Percentiles rank a stretch among this genome's conserved stretches.
Conservation (phyloP, 208 protist species). For the Acanthamoeba culbertsoni region DNA sequence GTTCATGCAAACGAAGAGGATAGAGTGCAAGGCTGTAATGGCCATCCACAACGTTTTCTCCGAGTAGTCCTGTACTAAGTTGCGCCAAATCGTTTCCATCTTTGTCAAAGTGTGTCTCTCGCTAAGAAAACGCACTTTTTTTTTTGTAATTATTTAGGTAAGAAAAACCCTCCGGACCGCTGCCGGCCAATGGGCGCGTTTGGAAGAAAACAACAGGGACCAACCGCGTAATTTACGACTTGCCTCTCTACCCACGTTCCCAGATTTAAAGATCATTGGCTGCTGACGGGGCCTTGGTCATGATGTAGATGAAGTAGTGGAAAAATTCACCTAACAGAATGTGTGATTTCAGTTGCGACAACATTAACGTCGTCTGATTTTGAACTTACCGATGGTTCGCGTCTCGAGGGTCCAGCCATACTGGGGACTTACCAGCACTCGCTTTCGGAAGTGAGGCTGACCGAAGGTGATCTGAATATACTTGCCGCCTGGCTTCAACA, state of each 20-base stretch:
- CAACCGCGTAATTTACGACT: background rate
- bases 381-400: background rate
- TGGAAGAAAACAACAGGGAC: background rate
- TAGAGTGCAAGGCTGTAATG: background rate
- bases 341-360: background rate
- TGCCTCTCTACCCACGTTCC: too few relatives aligned
- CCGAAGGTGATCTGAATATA: conserved; percentile 72
- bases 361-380: background rate
- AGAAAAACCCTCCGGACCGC: background rate
- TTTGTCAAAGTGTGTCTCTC: too few relatives aligned
- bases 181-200: background rate
- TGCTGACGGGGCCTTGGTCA: conserved; percentile 26
- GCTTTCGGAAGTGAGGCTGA: conserved; percentile 70
- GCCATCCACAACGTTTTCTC: background rate
- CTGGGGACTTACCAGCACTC: conserved; percentile 39
- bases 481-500: conserved; percentile 55
- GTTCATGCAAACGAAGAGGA: background rate
- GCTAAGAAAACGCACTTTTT: too few relatives aligned
- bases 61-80: background rate
- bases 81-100: background rate
- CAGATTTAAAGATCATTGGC: too few relatives aligned
- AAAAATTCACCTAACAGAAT: conserved; percentile 54
- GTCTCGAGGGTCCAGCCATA: conserved; percentile 50
- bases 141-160: background rate
- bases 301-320: conserved; percentile 71